Evolutionary conservation across 305 asterid genomes (phyloP).

Genomic region (Fraxinus ornus): DNA sequence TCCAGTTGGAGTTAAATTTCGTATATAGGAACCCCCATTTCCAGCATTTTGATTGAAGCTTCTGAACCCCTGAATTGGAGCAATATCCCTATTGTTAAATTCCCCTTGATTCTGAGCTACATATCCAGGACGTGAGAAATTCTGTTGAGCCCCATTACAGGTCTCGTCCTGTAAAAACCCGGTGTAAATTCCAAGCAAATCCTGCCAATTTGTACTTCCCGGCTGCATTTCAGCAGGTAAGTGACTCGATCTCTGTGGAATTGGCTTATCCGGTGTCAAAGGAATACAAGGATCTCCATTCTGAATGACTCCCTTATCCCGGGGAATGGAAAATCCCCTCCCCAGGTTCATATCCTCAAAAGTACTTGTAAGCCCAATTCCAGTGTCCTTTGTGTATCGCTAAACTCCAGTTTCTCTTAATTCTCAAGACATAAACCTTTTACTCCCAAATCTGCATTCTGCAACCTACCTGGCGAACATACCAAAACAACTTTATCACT

Average conservation of each 20-base stretch:
- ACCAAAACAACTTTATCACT: constrained; percentile 9
- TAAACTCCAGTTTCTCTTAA: constrained; percentile 2
- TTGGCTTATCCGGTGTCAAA: constrained; percentile 40
- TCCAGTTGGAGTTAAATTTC: constrained; percentile 16
- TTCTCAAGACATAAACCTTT: background rate
- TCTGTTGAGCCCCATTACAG: constrained; percentile 24
- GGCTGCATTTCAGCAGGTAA: constrained; percentile 26
- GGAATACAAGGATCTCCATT: constrained; percentile 52
- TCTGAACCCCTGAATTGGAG: constrained; percentile 23
- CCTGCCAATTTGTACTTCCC: constrained; percentile 41
- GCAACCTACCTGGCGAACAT: constrained; percentile 7
- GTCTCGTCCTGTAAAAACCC: constrained; percentile 35
- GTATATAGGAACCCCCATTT: background rate
- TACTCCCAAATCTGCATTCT: constrained; percentile 8
- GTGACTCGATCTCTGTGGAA: constrained; percentile 29
- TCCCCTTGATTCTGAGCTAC: constrained; percentile 10
- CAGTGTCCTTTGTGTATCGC: background rate
- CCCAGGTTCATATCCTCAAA: constrained; percentile 52
- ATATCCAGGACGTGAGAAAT: constrained; percentile 19
- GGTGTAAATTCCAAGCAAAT: constrained; percentile 47
- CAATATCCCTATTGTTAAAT: constrained; percentile 19
- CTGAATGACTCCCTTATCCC: constrained; percentile 36
- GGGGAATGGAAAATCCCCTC: constrained; percentile 45
- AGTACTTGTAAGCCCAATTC: constrained; percentile 14
- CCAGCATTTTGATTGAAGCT: constrained; percentile 20